phyloP scores from a whole-genome alignment of 306 rosid genomes.

The barrel medic (Medicago truncatula) region MtrunA17r5.0-ANR NC_053044.1:48563501-48564000 shows the following conservation, averaged over 20 bases:
- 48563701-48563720: slow-evolving; percentile 70
- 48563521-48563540: not conserved
- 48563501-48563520: not conserved
- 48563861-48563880: no score
- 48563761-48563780: slow-evolving; percentile 71
- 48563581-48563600: slow-evolving; percentile 9
- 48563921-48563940: not conserved
- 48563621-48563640: slow-evolving; percentile 73
- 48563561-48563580: slow-evolving; percentile 13
- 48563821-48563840: slow-evolving; percentile 4
- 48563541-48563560: slow-evolving; percentile 14
- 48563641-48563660: slow-evolving; percentile 89
- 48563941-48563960: not conserved
- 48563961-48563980: not conserved
- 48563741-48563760: slow-evolving; percentile 83
- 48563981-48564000: no score
- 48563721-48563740: slow-evolving; percentile 73
- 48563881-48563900: no score
- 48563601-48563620: not conserved
- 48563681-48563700: slow-evolving; percentile 97
- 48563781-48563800: slow-evolving; percentile 69
- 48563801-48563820: slow-evolving; percentile 21
- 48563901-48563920: not conserved
- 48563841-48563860: not conserved
- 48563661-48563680: slow-evolving; percentile 89